Percentiles rank a stretch among this genome's conserved stretches.
These are phyloP conservation scores for Leccinum rimulosum DNA, from an alignment of 768 basidiomycete species.

Conservation along the genomic window DNA sequence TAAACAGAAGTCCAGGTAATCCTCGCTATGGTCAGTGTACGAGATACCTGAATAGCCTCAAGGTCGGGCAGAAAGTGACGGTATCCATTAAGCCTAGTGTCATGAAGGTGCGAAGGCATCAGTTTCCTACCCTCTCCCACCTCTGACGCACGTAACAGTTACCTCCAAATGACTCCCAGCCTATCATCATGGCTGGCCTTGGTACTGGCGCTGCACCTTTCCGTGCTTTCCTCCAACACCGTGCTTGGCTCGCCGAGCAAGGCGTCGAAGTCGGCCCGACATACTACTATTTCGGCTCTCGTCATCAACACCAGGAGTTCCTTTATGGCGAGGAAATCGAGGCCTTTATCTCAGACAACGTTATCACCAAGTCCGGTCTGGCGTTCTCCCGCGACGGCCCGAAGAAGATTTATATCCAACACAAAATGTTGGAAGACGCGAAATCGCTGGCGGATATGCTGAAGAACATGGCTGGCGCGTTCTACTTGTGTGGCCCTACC, in stretches of 20 bases:
- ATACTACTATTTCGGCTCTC: conserved; percentile 98
- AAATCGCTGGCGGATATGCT: conserved; percentile 73
- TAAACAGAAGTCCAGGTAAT: conserved; percentile 46
- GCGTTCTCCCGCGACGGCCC: conserved; percentile 95
- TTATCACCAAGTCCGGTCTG: conserved; percentile 87
- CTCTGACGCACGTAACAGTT: conserved; percentile 46
- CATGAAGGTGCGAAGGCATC: conserved; percentile 73
- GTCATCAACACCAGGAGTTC: conserved; percentile 93
- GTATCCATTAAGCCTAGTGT: conserved; percentile 99
- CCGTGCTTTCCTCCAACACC: conserved; percentile 97
- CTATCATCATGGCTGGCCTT: conserved; percentile 97
- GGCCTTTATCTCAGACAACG: conserved; percentile 80
- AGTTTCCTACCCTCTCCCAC: background rate
- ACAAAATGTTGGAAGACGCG: conserved; percentile 95
- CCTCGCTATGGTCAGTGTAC: conserved; percentile 93
- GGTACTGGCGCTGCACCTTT: conserved; percentile 99
- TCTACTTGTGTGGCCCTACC: conserved; percentile 97
- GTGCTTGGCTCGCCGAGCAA: conserved; percentile 76
- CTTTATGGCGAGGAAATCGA: conserved; percentile 97
- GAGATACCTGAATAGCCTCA: conserved; percentile 83
- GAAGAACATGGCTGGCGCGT: conserved; percentile 70
- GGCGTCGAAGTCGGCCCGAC: conserved; percentile 84
- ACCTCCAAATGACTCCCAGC: conserved; percentile 79
- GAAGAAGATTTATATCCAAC: conserved; percentile 96
- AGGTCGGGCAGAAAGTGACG: conserved; percentile 88